Conservation (phyloP, 1,284 basidiomycete genomes). For the Coniophora puteana region DNA sequence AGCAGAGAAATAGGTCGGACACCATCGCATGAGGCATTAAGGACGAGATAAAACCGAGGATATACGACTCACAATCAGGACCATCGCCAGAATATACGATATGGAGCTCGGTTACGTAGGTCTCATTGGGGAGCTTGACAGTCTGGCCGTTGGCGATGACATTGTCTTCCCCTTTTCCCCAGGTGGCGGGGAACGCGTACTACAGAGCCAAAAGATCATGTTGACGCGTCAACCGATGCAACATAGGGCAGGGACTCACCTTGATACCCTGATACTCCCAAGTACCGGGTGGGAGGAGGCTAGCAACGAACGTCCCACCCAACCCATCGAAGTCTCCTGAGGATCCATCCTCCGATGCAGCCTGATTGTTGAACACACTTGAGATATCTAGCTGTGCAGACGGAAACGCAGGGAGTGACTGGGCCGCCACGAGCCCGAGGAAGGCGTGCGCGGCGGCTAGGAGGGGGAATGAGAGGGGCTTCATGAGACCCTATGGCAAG, state of each 20-base stretch:
- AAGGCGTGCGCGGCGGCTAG: not conserved
- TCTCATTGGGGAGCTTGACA: slow-evolving; percentile 25
- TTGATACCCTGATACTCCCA: slow-evolving; percentile 33
- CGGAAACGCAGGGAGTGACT: slow-evolving; percentile 20
- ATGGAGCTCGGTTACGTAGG: slow-evolving; percentile 37
- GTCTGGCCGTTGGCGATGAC: slow-evolving; percentile 36
- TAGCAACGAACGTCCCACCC: slow-evolving; percentile 35
- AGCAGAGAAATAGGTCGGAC: not conserved
- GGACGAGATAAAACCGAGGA: not conserved
- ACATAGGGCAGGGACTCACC: slow-evolving; percentile 17
- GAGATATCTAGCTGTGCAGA: slow-evolving; percentile 24
- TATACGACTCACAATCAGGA: slow-evolving; percentile 20
- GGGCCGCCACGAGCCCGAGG: not conserved
- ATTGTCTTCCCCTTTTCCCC: slow-evolving; percentile 37
- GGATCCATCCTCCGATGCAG: slow-evolving; percentile 36
- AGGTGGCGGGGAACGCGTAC: slow-evolving; percentile 38
- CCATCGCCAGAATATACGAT: slow-evolving; percentile 40
- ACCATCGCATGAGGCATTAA: not conserved
- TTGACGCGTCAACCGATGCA: not conserved
- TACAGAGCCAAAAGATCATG: slow-evolving; percentile 8
- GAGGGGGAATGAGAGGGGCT: not conserved
- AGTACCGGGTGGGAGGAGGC: slow-evolving; percentile 30
- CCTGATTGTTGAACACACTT: slow-evolving; percentile 35
- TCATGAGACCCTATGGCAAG: too few species aligned
- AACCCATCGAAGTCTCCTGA: slow-evolving; percentile 32